Evolutionary conservation across 1,284 basidiomycete genomes (phyloP).

Genomic region (Ceratobasidium papillatum): DNA sequence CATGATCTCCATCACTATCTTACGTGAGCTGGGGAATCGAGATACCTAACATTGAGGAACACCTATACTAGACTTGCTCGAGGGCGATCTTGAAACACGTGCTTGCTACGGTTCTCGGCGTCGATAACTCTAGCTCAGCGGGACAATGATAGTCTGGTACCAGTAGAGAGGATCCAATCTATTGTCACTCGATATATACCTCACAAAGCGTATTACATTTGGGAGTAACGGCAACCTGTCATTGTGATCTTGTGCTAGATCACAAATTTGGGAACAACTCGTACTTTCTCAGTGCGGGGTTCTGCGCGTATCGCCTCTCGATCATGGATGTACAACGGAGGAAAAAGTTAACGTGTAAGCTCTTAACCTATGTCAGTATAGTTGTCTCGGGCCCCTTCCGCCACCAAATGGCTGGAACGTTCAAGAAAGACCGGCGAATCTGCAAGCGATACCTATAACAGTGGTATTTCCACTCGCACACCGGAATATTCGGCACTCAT

Average conservation of each 20-base stretch:
- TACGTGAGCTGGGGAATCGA: background rate
- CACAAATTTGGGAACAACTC: background rate
- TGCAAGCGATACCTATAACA: constrained; percentile 9
- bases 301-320: background rate
- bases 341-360: background rate
- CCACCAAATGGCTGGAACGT: constrained; percentile 12
- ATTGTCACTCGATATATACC: background rate
- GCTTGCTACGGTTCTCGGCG: background rate
- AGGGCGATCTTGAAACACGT: background rate
- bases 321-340: background rate
- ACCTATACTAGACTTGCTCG: background rate
- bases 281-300: background rate
- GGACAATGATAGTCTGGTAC: background rate
- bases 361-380: background rate
- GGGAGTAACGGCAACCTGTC: constrained; percentile 4
- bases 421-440: background rate
- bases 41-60: background rate
- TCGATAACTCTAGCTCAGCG: background rate
- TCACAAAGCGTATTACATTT: background rate
- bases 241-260: background rate
- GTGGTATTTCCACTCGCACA: constrained; percentile 5
- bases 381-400: background rate
- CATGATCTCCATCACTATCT: background rate
- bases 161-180: background rate
- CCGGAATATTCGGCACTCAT: background rate